A percentile compares a stretch with the other conserved stretches of the same genome.
These are phyloP conservation scores for Ophiostoma sp. DNA, from an alignment of 2,329 filamentous ascomycete species.

Conservation along the genomic window DNA sequence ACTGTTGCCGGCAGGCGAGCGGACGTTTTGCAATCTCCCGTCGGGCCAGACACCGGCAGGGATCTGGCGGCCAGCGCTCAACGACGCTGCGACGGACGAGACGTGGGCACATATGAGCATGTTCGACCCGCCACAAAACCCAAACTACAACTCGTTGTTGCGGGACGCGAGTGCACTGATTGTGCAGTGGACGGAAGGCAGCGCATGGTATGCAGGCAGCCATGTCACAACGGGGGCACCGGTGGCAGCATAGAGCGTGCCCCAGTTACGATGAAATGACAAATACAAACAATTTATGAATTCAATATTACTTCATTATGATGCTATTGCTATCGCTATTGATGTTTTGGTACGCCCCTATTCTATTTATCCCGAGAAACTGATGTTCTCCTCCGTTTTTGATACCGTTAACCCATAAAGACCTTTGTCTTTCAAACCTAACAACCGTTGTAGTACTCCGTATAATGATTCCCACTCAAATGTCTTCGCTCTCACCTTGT, in stretches of 20 bases:
- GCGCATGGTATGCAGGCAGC: conserved; percentile 66
- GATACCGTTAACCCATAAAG: neutral
- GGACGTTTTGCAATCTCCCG: conserved; percentile 88
- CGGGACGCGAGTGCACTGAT: conserved; percentile 66
- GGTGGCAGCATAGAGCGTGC: neutral
- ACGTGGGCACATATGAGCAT: conserved; percentile 76
- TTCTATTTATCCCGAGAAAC: neutral
- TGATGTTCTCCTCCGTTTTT: neutral
- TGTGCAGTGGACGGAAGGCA: conserved; percentile 62
- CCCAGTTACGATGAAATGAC: neutral
- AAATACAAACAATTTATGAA: neutral
- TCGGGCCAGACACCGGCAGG: conserved; percentile 44
- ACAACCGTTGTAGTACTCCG: neutral
- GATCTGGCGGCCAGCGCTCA: conserved; percentile 70
- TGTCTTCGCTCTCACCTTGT: too few species aligned
- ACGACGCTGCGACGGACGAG: conserved; percentile 78
- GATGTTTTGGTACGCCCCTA: neutral
- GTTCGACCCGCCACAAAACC: conserved; percentile 72
- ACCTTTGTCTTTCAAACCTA: neutral
- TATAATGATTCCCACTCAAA: neutral
- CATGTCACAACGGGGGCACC: conserved; percentile 18
- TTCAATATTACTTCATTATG: neutral
- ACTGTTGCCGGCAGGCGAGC: conserved; percentile 64
- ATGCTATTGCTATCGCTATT: neutral
- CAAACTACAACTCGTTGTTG: conserved; percentile 68